Conservation (phyloP, 2,329 filamentous ascomycete species). For the Colletotrichum falcatum region DNA sequence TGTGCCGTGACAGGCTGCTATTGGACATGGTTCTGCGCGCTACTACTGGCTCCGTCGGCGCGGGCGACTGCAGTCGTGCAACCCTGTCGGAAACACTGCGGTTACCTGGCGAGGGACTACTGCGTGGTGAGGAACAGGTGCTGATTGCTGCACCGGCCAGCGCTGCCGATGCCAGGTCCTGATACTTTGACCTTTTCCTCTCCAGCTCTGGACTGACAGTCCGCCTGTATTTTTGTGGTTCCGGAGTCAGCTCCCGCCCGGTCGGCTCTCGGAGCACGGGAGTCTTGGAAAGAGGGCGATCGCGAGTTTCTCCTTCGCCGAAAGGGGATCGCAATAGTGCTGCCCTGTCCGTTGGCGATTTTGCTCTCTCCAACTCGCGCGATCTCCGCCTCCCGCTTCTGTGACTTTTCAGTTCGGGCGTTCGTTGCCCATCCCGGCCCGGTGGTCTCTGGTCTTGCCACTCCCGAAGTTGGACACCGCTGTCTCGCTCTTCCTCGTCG, state of each 20-base stretch:
- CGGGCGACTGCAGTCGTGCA: slow-evolving; percentile 41
- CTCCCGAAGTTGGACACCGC: slow-evolving; percentile 67
- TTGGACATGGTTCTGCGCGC: slow-evolving; percentile 64
- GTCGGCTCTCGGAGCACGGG: slow-evolving; percentile 56
- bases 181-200: slow-evolving; percentile 45
- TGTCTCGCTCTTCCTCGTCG: slow-evolving; percentile 61
- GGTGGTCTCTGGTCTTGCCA: slow-evolving; percentile 51
- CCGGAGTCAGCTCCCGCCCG: slow-evolving; percentile 51
- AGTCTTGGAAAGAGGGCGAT: slow-evolving; percentile 51
- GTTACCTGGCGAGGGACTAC: slow-evolving; percentile 40
- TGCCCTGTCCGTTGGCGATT: slow-evolving; percentile 44
- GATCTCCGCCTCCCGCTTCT: slow-evolving; percentile 43
- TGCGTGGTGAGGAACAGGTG: slow-evolving; percentile 29
- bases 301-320: slow-evolving; percentile 35
- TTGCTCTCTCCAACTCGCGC: slow-evolving; percentile 31
- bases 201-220: slow-evolving; percentile 40
- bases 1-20: slow-evolving; percentile 63
- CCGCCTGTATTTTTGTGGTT: slow-evolving; percentile 57
- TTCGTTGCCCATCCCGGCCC: slow-evolving; percentile 42
- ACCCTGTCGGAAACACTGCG: slow-evolving; percentile 55
- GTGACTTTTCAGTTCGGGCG: slow-evolving; percentile 34
- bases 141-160: slow-evolving; percentile 37
- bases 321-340: slow-evolving; percentile 43
- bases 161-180: slow-evolving; percentile 49
- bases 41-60: slow-evolving; percentile 42